Evolutionary conservation across 2,329 filamentous ascomycete species (phyloP), one percentile per base, ranked within the genome.

Genomic region (Microsporum canis): DNA sequence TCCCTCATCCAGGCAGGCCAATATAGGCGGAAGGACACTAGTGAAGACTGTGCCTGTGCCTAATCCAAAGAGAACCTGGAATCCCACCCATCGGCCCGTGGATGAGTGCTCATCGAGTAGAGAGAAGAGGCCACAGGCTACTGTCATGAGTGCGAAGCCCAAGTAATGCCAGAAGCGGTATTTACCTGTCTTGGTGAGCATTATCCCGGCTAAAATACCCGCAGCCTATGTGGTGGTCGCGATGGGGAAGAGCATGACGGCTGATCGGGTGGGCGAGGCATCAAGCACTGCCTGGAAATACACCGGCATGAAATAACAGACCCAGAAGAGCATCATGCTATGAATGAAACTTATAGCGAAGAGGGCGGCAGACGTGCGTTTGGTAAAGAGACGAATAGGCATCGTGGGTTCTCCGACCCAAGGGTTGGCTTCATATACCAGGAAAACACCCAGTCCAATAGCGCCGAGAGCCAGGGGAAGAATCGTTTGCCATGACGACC

Each of bases 201-300:
- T 23, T 1, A 68, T 58, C 3, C 72, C 75, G 4, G 63, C 66
- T 3, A 73, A 43, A 33, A 72, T 68, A 0, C 68, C 71, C 3
- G 65, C 63, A 0, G 71, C 66, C 0, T 69, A 61, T 0, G 66
- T 58, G 0, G 67, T 63, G 4, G 70, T 59, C 1, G 68, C 65
- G 3, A 63, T 67, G 12, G 73, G 69, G 5, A 75, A 64, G 3
- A 73, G 64, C 1, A 65, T 59, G 1, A 74, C 64, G 1, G 72
- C 70, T 1, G 74, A 70, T 0, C 69, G 63, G 0, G 68, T 64
- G 0, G 78, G 72, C 0, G 69, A 67, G 2, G 70, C 68, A 0
- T 67, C 57, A 3, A 68, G 66, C 0, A 80, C 75, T 0, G 70
- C 71, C 60, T 80, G 76, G 65, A 79, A 78, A 64, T 78, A 80